Percentiles rank a stretch among this genome's conserved stretches.
Evolutionary conservation across 202 grass and related monocot species (phyloP).

Genomic region (Schoenoplectus triqueter): DNA sequence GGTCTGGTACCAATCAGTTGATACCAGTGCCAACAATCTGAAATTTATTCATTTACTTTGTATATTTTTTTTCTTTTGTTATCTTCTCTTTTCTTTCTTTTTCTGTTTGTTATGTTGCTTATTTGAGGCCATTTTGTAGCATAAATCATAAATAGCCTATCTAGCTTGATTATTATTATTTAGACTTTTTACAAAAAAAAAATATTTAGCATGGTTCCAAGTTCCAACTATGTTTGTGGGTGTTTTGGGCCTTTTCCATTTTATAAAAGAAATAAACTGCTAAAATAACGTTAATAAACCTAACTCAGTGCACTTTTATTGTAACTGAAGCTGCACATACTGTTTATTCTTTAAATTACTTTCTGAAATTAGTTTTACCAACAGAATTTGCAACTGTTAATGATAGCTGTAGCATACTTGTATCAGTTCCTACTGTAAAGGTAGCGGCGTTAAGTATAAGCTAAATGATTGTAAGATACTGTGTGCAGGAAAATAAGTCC

Average conservation of each 20-base stretch:
- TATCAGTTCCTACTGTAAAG: background rate
- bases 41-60: conserved; percentile 12
- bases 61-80: background rate
- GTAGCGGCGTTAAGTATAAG: background rate
- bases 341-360: background rate
- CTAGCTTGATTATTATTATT: background rate
- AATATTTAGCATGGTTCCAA: background rate
- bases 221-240: background rate
- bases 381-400: background rate
- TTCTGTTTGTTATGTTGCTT: conserved; percentile 17
- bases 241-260: background rate
- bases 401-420: background rate
- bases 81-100: background rate
- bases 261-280: background rate
- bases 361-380: conserved; percentile 15
- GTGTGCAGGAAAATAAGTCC: conserved; percentile 70
- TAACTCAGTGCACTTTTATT: conserved; percentile 14
- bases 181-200: background rate
- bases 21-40: background rate
- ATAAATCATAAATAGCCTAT: conserved; percentile 4
- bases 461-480: background rate
- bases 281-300: background rate
- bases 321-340: conserved; percentile 16
- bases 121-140: background rate
- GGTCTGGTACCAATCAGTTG: background rate